Base-by-base conservation (phyloP, 495 filamentous ascomycete species). In the Talaromyces liani region DNA sequence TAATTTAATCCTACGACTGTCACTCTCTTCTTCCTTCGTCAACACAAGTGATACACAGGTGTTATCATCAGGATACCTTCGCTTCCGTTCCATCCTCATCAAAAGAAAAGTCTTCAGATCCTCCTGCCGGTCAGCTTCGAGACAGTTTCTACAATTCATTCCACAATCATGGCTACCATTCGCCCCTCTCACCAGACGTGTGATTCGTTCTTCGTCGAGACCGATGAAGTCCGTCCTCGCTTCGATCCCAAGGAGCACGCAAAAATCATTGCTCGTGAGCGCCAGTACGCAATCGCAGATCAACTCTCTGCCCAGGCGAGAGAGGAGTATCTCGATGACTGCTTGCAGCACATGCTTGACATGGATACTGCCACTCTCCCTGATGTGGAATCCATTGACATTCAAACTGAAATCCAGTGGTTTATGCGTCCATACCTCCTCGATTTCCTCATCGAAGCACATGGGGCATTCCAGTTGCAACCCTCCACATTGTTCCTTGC, bases 391-490 rank as follows among this genome's bases (percentile, higher is more conserved):
- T 91, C 93, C 18, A 99, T 99, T 73, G 94, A 99, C 68, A 96
- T 98, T 73, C 94, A 99, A 75, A 90, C 92, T 55, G 94, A 99
- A 79, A 98, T 99, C 62, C 91, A 97, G 72, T 99, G 95, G 95
- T 97, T 93, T 80, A 99, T 99, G 94, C 84, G 94, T 67, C 93
- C 94, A 0, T 99, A 97, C 73, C 87, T 99, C 29, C 87, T 99
- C 66, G 94, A 99, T 79, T 99, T 99, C 80, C 84, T 99, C 60
- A 89, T 97, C 69, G 94, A 99, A 83, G 94, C 94, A 51, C 95
- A 99, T 72, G 87, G 87, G 64, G 93, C 93, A 18, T 99, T 97
- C 79, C 88, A 91, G 63, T 87, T 99, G 7, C 82, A 97, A 16
- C 94, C 94, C 8, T 92, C 96, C 72, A 98, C 94, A 0, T 80